Evolutionary conservation across 306 rosid genomes (phyloP).

Genomic region (Begonia peltatifolia): DNA sequence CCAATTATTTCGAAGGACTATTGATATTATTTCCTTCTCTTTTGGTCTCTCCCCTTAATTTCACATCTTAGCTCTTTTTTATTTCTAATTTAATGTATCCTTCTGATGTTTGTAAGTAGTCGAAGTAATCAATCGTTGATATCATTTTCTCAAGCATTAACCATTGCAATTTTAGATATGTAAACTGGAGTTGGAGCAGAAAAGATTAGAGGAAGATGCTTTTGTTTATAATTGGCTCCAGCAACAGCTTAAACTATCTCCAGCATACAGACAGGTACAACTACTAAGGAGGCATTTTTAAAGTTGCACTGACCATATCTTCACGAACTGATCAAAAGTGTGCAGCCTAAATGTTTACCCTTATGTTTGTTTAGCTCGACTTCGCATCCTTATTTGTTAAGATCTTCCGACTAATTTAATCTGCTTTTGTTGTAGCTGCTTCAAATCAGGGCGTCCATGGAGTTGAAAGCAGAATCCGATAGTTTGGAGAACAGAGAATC

Average conservation of each 20-base stretch:
- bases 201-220: conserved; percentile 81
- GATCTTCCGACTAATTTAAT: too few species aligned
- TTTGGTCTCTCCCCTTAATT: too few species aligned
- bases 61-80: conserved; percentile 1
- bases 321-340: too few species aligned
- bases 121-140: conserved; percentile 5
- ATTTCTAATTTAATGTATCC: too few species aligned
- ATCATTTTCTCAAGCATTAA: conserved; percentile 9
- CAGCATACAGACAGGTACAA: conserved; percentile 77
- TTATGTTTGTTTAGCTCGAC: neutral
- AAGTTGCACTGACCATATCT: too few species aligned
- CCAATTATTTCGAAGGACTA: too few species aligned
- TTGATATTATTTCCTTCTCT: too few species aligned
- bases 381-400: too few species aligned
- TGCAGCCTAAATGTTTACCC: too few species aligned
- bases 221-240: conserved; percentile 79
- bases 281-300: neutral
- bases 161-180: conserved; percentile 40
- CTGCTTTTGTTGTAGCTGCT: conserved; percentile 29
- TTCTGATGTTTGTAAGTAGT: neutral
- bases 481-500: conserved; percentile 32
- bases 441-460: conserved; percentile 47
- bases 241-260: conserved; percentile 87
- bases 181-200: conserved; percentile 75
- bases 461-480: conserved; percentile 36